Evolutionary conservation across 495 filamentous ascomycete species (phyloP).

Genomic region (Trichodelitschia bisporula): DNA sequence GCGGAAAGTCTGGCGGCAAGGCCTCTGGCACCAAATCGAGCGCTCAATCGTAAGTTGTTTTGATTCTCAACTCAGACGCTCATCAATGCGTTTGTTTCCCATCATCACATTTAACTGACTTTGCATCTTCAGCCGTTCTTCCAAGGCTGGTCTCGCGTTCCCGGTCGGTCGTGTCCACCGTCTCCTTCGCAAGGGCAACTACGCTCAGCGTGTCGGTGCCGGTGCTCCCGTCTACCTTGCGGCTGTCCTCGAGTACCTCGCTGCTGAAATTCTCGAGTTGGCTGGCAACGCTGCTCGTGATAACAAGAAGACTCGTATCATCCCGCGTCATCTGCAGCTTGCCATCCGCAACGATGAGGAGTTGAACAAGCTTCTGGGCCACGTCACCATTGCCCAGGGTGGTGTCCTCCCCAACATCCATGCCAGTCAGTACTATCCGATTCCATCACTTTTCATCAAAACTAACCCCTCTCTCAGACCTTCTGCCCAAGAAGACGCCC

Average conservation of each 20-base stretch:
- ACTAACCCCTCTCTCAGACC: conserved; percentile 40
- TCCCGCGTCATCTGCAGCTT: conserved; percentile 95
- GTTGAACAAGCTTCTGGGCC: conserved; percentile 97
- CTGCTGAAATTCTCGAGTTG: conserved; percentile 95
- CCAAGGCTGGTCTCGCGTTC: conserved; percentile 98
- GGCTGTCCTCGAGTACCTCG: conserved; percentile 94
- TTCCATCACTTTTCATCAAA: too few species aligned
- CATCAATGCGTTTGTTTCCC: conserved; percentile 4
- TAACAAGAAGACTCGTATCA: conserved; percentile 99
- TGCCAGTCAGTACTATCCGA: conserved; percentile 69
- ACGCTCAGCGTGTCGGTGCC: conserved; percentile 98
- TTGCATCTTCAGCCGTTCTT: conserved; percentile 48
- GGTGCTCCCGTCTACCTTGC: conserved; percentile 96
- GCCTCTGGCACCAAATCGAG: conserved; percentile 78
- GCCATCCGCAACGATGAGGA: conserved; percentile 99
- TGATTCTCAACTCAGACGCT: conserved; percentile 2
- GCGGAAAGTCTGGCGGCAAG: conserved; percentile 97
- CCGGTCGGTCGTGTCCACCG: conserved; percentile 99
- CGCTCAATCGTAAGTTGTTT: conserved; percentile 65
- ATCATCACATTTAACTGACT: conserved; percentile 11
- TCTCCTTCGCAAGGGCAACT: conserved; percentile 99
- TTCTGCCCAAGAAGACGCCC: conserved; percentile 91
- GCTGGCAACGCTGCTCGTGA: conserved; percentile 96
- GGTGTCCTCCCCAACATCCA: conserved; percentile 98
- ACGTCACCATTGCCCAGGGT: conserved; percentile 98